Evolutionary conservation across 2,329 filamentous ascomycete species (phyloP), one percentile per base, ranked within the genome.

Genomic region (Meredithiella fracta): DNA sequence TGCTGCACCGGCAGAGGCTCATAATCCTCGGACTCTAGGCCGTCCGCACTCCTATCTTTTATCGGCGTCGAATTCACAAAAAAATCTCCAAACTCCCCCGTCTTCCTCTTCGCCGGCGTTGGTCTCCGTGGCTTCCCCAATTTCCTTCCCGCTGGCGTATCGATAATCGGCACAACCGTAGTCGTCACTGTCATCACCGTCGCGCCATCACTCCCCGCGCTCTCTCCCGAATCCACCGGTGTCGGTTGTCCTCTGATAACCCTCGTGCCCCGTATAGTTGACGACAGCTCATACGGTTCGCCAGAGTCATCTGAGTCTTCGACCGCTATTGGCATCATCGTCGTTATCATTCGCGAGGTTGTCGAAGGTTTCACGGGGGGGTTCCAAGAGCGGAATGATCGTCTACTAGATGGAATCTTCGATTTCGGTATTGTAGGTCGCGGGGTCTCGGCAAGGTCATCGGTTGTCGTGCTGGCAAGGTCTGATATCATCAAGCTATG

Each of bases 401-500:
- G 51, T 38, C 51, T 42, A 15, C 42, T 17, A 7, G 56, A 15
- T 23, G 52, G 54, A 15, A 38, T 25, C 14, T 51, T 44, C 23
- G 47, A 11, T 47, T 52, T 58, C 5, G 52, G 25, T 15, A 52
- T 22, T 2, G 25, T n/a, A 14, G 56, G 34, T n/a, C 31, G 20
- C 7, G 44, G 52, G 4, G 56, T 51, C 37, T 54, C 25, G 14
- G 31, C 56, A 11, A 55, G 38, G 7, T 55, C 49, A 9, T 58
- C 53, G n/a, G 56, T 42, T 3, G 56, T 58, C 17, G 52, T 58
- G 23, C 56, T 58, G 17, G 56, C 56, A 15, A 58, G 47, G 14
- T 58, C 56, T 22, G 56, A 58, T n/a, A 58, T 58, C 47, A 55
- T 49, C 29, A 54, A 42, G 23, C 31, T 54, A 15, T 51, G 37